Evolutionary conservation across 208 protist species (phyloP).

Genomic region (Trypanosoma scelopori): DNA sequence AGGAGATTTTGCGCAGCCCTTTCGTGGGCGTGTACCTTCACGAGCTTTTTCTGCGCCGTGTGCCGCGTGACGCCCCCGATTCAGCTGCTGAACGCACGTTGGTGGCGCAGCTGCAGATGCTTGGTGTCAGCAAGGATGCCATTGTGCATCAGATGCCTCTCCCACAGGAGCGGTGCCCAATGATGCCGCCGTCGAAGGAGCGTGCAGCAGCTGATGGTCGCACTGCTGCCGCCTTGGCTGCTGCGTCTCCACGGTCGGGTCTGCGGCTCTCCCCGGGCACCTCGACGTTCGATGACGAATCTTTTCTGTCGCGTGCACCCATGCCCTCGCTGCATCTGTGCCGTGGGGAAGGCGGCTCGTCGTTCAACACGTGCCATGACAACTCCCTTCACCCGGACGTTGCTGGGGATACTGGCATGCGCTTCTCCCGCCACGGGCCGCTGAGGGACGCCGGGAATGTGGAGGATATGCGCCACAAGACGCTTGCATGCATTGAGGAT

Average conservation of each 20-base stretch:
- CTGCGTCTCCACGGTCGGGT: slow-evolving; percentile 8
- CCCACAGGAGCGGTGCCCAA: slow-evolving; percentile 23
- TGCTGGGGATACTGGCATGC: not conserved
- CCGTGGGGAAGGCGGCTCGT: not conserved
- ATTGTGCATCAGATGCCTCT: slow-evolving; percentile 5
- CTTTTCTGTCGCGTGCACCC: not conserved
- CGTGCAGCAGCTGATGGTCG: slow-evolving; percentile 28
- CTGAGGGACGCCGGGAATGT: slow-evolving; percentile 63
- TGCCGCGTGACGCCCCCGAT: slow-evolving; percentile 27
- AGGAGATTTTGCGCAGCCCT: slow-evolving; percentile 59
- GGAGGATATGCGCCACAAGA: slow-evolving; percentile 59
- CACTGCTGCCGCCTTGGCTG: slow-evolving; percentile 15
- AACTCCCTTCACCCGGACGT: too few species aligned
- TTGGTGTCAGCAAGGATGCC: slow-evolving; percentile 1
- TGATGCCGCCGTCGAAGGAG: slow-evolving; percentile 48
- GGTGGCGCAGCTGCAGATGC: slow-evolving; percentile 32
- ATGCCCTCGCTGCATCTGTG: not conserved
- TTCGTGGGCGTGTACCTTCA: slow-evolving; percentile 53
- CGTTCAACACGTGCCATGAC: not conserved
- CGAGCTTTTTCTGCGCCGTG: slow-evolving; percentile 31
- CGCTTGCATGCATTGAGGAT: slow-evolving; percentile 42
- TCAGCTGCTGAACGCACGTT: slow-evolving; percentile 37
- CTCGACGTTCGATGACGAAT: not conserved
- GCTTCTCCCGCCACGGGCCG: not conserved
- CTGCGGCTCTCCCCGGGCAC: not conserved